Base-by-base conservation (phyloP, 2,329 filamentous ascomycete species). In the Nothophoma quercina region DNA sequence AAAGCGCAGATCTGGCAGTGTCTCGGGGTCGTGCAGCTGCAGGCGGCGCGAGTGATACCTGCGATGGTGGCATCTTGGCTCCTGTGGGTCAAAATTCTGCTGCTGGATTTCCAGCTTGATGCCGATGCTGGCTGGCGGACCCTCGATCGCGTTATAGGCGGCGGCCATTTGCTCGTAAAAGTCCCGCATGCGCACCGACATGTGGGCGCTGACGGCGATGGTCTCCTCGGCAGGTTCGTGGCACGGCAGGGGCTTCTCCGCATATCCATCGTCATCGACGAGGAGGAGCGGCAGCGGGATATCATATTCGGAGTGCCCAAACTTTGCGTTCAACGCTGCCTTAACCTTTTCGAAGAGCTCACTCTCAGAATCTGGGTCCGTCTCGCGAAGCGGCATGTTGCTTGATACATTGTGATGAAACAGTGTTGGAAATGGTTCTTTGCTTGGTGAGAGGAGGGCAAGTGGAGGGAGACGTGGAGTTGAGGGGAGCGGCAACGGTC, bases 211-310 rank as follows among this genome's bases (percentile, higher is more conserved):
- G 32, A 56, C 26, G 33, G 49, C 53, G 7, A 30, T 41, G 12
- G 53, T 56, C 16, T 56, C 53, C 36, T 54, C 44, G n/a, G 42
- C 40, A 38, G 56, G 48, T 44, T 58, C 52, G 46, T 50, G 35
- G 43, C 52, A 58, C 13, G 34, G 32, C 6, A 58, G 29, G 34
- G 29, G 15, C 18, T 26, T 34, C 32, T 56, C 36, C 7, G 51
- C 39, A n/a, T 52, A 12, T 44, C 34, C 23, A 49, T 58, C 32
- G 22, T 46, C 23, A 49, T 58, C 32, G 22, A 50, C 36, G 32
- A 59, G 45, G 41, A 56, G 38, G 25, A 50, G 53, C 15, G 56
- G 56, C 29, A 56, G 38, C 19, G 56, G 53, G 28, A 59, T 49
- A n/a, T 2, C 18, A 41, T 59, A 59, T 41, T 56, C 16, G 12